Percentiles rank a stretch among this genome's conserved stretches.
These are phyloP conservation scores for Saprolegnia diclina DNA, from an alignment of 352 stramenopile genomes.

Conservation along the genomic window DNA sequence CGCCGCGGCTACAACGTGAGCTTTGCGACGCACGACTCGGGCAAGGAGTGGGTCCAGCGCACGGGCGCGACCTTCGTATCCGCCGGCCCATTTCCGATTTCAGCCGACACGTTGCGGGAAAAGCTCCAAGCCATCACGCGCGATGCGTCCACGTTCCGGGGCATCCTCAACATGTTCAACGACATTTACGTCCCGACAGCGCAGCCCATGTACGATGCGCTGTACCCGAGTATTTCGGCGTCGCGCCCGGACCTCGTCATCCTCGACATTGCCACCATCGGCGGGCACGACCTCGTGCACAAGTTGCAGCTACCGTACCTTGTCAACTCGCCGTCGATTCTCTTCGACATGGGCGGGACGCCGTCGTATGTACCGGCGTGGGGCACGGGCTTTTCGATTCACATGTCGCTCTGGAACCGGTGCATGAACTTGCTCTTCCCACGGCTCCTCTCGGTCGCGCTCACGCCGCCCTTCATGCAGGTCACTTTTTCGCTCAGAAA, in stretches of 20 bases:
- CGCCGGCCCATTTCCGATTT: conserved; percentile 65
- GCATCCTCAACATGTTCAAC: conserved; percentile 85
- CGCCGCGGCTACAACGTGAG: conserved; percentile 62
- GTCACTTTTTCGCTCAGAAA: neutral
- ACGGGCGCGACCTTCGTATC: conserved; percentile 64
- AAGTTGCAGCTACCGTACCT: conserved; percentile 69
- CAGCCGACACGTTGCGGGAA: conserved; percentile 54
- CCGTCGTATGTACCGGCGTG: conserved; percentile 79
- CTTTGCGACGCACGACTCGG: conserved; percentile 80
- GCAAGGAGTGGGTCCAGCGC: conserved; percentile 56
- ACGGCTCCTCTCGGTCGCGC: conserved; percentile 68
- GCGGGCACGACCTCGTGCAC: conserved; percentile 70
- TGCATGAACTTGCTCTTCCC: conserved; percentile 89
- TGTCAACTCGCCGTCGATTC: conserved; percentile 80
- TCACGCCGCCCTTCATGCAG: conserved; percentile 87
- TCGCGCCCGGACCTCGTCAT: conserved; percentile 62
- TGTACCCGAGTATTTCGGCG: conserved; percentile 45
- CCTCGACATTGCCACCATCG: conserved; percentile 75
- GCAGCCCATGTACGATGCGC: conserved; percentile 68
- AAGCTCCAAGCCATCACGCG: conserved; percentile 75
- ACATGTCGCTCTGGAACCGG: conserved; percentile 84
- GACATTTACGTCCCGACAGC: conserved; percentile 78
- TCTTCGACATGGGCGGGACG: conserved; percentile 68
- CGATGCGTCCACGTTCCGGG: conserved; percentile 76
- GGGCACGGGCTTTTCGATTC: conserved; percentile 71